These are phyloP conservation scores for Xylaria sp. DNA, from an alignment of 2,329 filamentous ascomycete genomes.

Conservation along the genomic window DNA sequence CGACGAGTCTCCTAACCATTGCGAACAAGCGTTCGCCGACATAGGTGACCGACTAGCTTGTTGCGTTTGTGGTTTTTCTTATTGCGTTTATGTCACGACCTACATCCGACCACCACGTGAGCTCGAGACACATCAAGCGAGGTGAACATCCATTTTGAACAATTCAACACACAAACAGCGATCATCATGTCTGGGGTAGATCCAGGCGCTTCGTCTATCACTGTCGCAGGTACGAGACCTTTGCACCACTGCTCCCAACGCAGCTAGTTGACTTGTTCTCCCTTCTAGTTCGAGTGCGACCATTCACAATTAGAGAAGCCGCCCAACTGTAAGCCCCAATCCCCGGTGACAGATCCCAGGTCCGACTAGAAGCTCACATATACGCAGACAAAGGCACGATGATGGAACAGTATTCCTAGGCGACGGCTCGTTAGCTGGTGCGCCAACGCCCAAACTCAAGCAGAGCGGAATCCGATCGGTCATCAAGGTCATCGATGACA, in stretches of 20 bases:
- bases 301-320: conserved; percentile 89
- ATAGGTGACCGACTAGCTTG: neutral
- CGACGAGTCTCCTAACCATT: neutral
- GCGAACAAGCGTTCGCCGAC: conserved; percentile 5
- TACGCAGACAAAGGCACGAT: conserved; percentile 71
- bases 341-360: neutral
- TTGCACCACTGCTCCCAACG: conserved; percentile 45
- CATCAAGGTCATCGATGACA: conserved; percentile 96
- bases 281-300: conserved; percentile 71
- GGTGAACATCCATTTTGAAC: conserved; percentile 22
- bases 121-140: conserved; percentile 25
- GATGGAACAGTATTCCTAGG: conserved; percentile 94
- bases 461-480: conserved; percentile 90
- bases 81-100: conserved; percentile 43
- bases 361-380: conserved; percentile 30
- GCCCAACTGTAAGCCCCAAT: conserved; percentile 76
- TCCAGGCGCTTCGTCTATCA: conserved; percentile 67
- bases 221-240: conserved; percentile 62
- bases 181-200: conserved; percentile 53
- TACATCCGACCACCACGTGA: conserved; percentile 11
- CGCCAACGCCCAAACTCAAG: conserved; percentile 83
- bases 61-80: conserved; percentile 13
- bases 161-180: conserved; percentile 19
- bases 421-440: conserved; percentile 92
- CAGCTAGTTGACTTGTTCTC: conserved; percentile 1